phyloP scores from a whole-genome alignment of 129 eudicot genomes.

The Helichrysum umbraculigerum region DNA sequence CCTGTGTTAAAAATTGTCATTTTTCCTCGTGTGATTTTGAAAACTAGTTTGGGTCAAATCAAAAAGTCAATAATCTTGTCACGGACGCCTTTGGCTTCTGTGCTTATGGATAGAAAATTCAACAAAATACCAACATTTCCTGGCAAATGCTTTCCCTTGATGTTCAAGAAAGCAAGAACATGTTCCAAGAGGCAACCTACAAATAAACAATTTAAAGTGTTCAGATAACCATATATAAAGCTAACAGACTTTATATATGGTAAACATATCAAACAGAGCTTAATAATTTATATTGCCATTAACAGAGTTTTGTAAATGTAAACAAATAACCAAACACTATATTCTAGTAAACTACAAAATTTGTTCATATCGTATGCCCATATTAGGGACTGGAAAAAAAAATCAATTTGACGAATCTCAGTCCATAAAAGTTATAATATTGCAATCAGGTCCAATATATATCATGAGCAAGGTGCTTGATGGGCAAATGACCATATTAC shows the following conservation, averaged over 20 bases:
- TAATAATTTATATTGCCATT: not conserved
- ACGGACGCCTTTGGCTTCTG: not conserved
- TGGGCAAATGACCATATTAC: not conserved
- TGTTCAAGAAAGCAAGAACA: constrained; percentile 13
- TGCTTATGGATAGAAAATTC: not conserved
- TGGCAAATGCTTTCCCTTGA: not conserved
- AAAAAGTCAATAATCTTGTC: not conserved
- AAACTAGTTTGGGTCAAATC: not conserved
- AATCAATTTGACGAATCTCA: not conserved
- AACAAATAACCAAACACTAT: not conserved
- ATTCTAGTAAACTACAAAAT: not conserved
- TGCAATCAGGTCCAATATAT: not conserved
- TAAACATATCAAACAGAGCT: not conserved
- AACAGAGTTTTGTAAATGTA: not conserved
- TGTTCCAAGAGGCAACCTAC: constrained; percentile 13
- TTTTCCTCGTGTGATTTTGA: not conserved
- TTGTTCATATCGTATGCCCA: not conserved
- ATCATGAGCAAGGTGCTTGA: not conserved
- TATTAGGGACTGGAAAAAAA: not conserved
- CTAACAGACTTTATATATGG: not conserved
- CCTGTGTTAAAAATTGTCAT: not conserved
- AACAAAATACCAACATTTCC: not conserved
- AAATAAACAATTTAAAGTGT: not conserved
- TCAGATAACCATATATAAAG: constrained; percentile 1
- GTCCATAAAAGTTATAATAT: not conserved